A percentile compares a stretch with the other conserved stretches of the same genome.
These are phyloP conservation scores for Phaffia rhodozyma DNA, from an alignment of 1,284 basidiomycete species.

Conservation along the genomic window DNA sequence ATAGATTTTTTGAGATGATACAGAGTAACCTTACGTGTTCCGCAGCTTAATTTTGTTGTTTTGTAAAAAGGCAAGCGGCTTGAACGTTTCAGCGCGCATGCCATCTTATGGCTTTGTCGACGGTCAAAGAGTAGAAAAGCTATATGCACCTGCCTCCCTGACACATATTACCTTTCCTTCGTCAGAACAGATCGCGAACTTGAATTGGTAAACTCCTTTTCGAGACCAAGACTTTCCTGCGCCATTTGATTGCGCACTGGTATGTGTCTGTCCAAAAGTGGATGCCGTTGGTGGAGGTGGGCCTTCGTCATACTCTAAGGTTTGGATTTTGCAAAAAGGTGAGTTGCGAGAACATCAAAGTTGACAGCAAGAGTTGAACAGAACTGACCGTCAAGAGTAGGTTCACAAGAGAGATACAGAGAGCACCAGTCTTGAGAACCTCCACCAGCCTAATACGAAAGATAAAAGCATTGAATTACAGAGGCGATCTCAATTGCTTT, in stretches of 20 bases:
- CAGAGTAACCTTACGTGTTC: too few relatives aligned
- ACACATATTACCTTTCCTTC: constrained; percentile 14
- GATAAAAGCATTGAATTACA: not conserved
- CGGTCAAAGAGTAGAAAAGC: not conserved
- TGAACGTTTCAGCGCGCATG: too few relatives aligned
- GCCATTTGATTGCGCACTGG: not conserved
- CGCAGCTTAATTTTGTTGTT: not conserved
- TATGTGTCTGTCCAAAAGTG: not conserved
- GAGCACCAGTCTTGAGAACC: constrained; percentile 7
- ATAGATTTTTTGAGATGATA: not conserved
- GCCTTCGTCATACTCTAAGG: constrained; percentile 2
- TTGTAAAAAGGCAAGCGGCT: not conserved
- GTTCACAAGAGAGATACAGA: constrained; percentile 13
- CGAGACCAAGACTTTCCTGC: not conserved
- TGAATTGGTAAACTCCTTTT: constrained; percentile 9
- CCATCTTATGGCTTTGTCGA: not conserved
- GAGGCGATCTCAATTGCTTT: not conserved
- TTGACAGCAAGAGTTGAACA: too few relatives aligned
- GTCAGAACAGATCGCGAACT: constrained; percentile 2
- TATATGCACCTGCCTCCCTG: constrained; percentile 9
- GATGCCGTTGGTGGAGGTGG: not conserved
- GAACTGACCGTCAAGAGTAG: not conserved
- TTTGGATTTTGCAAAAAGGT: too few relatives aligned
- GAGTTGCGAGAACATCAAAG: too few relatives aligned
- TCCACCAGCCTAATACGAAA: constrained; percentile 6